Percentiles rank a stretch among this genome's conserved stretches.
Conservation (phyloP, 139 green algal species). For the Chlorella vulgaris region DNA sequence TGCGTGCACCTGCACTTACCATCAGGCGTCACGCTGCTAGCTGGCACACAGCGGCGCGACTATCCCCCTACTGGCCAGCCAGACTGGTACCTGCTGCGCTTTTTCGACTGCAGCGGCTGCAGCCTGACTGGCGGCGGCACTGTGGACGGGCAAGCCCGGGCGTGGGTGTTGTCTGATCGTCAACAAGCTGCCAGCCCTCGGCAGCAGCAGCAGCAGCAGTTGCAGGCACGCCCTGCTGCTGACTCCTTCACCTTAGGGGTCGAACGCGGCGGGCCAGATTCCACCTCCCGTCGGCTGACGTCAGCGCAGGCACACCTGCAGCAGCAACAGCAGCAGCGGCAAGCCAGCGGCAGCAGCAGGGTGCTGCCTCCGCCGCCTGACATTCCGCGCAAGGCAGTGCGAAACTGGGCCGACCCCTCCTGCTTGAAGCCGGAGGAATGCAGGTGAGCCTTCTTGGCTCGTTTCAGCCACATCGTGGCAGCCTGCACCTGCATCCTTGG, state of each 20-base stretch:
- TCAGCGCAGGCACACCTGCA: not conserved
- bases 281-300: too few species aligned
- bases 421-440: constrained; percentile 31
- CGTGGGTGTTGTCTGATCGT: constrained; percentile 11
- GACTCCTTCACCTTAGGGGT: too few species aligned
- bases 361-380: not conserved
- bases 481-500: too few species aligned
- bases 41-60: not conserved
- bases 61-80: constrained; percentile 1
- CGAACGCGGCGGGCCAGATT: too few species aligned
- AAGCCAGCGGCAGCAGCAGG: not conserved
- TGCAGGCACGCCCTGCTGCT: not conserved
- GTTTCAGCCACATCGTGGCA: too few species aligned
- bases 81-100: constrained; percentile 30
- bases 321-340: not conserved
- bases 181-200: not conserved
- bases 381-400: constrained; percentile 17
- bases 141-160: constrained; percentile 20
- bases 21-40: constrained; percentile 13
- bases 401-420: constrained; percentile 24
- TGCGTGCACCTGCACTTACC: constrained; percentile 27
- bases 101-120: constrained; percentile 36
- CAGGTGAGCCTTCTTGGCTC: not conserved
- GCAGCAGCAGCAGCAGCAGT: not conserved
- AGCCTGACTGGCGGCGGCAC: constrained; percentile 25